Base-by-base conservation (phyloP, 306 rosid genomes). In the Quercus mongolica region DNA sequence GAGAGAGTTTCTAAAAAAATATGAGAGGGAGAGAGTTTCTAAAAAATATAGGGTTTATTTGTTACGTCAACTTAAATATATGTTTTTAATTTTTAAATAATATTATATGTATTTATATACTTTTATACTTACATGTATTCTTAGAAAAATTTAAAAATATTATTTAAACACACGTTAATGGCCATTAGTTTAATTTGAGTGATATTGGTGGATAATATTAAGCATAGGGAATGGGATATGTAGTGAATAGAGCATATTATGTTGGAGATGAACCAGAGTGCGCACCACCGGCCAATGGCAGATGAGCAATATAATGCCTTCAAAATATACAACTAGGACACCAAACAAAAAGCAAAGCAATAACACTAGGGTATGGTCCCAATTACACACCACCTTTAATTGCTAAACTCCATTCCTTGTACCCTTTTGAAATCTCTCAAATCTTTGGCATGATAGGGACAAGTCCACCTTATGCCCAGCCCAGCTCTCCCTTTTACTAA, bases 241-340 rank as follows among this genome's bases (percentile, higher is more conserved):
- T 18, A 33, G 52, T 23, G n/a, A 21, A 13, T 10, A 49, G n/a
- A 21, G 7, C 13, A 67, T 33, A 67, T 33, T 31, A 6, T 19
- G 51, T 19, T 33, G 51, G 51, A 65, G 13, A 65, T 8, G 46
- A 38, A 49, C 15, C 1, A 21, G 59, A 51, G 57, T 71, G 75
- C 75, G 41, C 59, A 51, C 62, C 38, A 72, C 61, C 15, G 75
- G 56, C 75, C 58, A 72, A 26, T 72, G 75, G 62, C 21, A 51
- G 59, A 13, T 11, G 56, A 5, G 30, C 10, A 49, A 23, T 5
- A 11, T 38, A 38, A 38, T 38, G 3, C 71, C 23, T 9, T 35
- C 25, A 3, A 18, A 67, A 33, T 13, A 35, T 35, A 19, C 14
- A 67, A 67, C 25, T 31, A 67, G 51, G 52, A 67, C 72, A 33